These are phyloP conservation scores for Phytophthora uliginosa DNA, from an alignment of 352 stramenopile genomes.

Conservation along the genomic window DNA sequence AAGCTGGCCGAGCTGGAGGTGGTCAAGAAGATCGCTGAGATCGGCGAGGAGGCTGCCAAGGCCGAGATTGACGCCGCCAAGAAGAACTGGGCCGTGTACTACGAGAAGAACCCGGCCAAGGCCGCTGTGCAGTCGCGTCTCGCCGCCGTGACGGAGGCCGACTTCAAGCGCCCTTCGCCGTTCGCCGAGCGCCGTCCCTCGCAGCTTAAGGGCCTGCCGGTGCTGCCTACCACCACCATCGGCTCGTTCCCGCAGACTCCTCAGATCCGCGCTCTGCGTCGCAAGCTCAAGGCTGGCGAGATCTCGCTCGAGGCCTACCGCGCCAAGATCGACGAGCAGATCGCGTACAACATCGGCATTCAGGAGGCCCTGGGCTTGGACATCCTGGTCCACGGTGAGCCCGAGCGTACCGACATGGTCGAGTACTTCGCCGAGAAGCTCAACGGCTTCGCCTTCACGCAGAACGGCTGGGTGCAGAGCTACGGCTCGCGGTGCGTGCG, in stretches of 20 bases:
- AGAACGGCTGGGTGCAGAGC: conserved; percentile 95
- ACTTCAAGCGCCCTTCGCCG: conserved; percentile 85
- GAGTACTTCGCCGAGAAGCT: conserved; percentile 97
- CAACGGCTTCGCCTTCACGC: conserved; percentile 92
- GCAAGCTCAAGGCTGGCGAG: conserved; percentile 84
- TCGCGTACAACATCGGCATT: conserved; percentile 92
- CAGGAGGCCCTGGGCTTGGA: conserved; percentile 94
- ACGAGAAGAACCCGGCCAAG: conserved; percentile 90
- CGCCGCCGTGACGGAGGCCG: conserved; percentile 63
- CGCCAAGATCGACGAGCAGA: conserved; percentile 93
- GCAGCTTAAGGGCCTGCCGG: conserved; percentile 76
- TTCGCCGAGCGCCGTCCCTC: conserved; percentile 82
- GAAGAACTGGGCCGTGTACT: conserved; percentile 76
- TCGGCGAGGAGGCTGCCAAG: conserved; percentile 63
- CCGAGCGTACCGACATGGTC: conserved; percentile 96
- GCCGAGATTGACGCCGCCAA: conserved; percentile 66
- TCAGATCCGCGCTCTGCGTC: conserved; percentile 85
- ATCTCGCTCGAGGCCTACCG: conserved; percentile 86
- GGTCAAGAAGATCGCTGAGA: conserved; percentile 78
- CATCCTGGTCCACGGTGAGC: conserved; percentile 95
- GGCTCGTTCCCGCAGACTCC: conserved; percentile 95
- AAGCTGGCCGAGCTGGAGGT: conserved; percentile 91
- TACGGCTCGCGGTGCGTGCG: conserved; percentile 95
- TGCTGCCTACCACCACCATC: conserved; percentile 95
- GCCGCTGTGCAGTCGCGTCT: conserved; percentile 67